These are phyloP conservation scores for Eragrostis curvula DNA, from an alignment of 176 grass and related monocot species.

Conservation along the genomic window DNA sequence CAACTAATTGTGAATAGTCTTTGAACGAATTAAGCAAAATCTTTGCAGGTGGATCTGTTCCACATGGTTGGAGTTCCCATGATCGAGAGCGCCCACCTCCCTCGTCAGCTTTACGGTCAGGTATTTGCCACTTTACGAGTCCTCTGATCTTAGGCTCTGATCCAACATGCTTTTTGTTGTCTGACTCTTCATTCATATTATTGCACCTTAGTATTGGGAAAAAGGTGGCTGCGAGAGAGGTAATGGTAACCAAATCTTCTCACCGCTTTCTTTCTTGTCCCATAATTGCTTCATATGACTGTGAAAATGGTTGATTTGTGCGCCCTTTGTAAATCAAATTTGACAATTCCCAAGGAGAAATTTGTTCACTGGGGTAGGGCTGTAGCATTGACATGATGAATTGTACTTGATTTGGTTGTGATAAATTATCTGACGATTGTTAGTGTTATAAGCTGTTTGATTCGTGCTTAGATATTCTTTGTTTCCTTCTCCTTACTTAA, in stretches of 20 bases:
- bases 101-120: no score
- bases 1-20: no score
- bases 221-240: constrained; percentile 95
- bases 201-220: no score
- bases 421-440: constrained; percentile 18
- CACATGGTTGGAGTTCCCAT: no score
- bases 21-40: no score
- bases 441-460: not conserved
- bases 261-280: constrained; percentile 7
- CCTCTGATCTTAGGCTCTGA: no score
- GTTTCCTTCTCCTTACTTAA: not conserved
- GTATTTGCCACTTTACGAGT: no score
- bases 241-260: constrained; percentile 17
- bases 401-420: not conserved
- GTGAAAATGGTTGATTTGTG: not conserved
- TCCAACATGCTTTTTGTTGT: no score
- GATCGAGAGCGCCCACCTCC: no score
- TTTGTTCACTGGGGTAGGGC: not conserved
- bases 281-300: not conserved
- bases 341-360: not conserved
- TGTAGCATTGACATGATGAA: not conserved
- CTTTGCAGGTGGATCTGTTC: no score
- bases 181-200: no score
- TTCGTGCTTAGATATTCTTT: constrained; percentile 17
- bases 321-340: not conserved